A percentile compares a stretch with the other conserved stretches of the same genome.
Conservation (phyloP, 2,329 filamentous ascomycete species). For the Pezicula carpinea region DNA sequence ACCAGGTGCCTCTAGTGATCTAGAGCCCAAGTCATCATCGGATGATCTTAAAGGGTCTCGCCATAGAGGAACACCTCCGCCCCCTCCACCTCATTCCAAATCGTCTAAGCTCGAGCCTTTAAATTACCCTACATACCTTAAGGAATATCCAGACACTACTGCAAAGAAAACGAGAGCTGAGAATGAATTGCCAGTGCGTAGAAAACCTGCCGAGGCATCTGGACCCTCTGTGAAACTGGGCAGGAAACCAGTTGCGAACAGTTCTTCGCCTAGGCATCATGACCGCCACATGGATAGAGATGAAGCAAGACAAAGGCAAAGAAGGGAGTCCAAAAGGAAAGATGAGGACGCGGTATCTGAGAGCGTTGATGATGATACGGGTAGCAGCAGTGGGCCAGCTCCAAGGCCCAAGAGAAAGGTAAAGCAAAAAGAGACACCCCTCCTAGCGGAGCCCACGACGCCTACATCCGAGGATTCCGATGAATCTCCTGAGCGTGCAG, state of each 20-base stretch:
- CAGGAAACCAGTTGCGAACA: slow-evolving; percentile 30
- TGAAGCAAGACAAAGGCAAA: slow-evolving; percentile 15
- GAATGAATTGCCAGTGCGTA: slow-evolving; percentile 25
- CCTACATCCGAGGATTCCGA: slow-evolving; percentile 46
- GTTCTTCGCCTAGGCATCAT: slow-evolving; percentile 26
- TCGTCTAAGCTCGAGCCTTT: slow-evolving; percentile 32
- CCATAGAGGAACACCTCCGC: slow-evolving; percentile 25
- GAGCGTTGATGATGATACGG: slow-evolving; percentile 26
- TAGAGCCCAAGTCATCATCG: slow-evolving; percentile 15
- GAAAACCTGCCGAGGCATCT: slow-evolving; percentile 17
- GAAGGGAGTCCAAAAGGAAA: slow-evolving; percentile 16
- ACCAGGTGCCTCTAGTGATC: slow-evolving; percentile 19
- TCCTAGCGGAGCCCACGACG: slow-evolving; percentile 33
- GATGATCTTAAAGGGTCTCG: slow-evolving; percentile 17
- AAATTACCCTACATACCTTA: slow-evolving; percentile 31
- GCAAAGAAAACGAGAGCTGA: slow-evolving; percentile 21
- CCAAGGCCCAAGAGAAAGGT: slow-evolving; percentile 21
- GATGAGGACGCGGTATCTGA: slow-evolving; percentile 25
- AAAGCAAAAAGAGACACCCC: slow-evolving; percentile 29
- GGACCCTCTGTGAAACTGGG: slow-evolving; percentile 12
- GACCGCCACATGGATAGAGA: slow-evolving; percentile 23
- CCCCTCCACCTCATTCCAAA: slow-evolving; percentile 18
- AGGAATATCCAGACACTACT: slow-evolving; percentile 30
- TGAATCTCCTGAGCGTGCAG: slow-evolving; percentile 25
- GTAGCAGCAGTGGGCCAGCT: slow-evolving; percentile 20